These are phyloP conservation scores for Copromyces sp. DNA, from an alignment of 495 filamentous ascomycete species.

Conservation along the genomic window DNA sequence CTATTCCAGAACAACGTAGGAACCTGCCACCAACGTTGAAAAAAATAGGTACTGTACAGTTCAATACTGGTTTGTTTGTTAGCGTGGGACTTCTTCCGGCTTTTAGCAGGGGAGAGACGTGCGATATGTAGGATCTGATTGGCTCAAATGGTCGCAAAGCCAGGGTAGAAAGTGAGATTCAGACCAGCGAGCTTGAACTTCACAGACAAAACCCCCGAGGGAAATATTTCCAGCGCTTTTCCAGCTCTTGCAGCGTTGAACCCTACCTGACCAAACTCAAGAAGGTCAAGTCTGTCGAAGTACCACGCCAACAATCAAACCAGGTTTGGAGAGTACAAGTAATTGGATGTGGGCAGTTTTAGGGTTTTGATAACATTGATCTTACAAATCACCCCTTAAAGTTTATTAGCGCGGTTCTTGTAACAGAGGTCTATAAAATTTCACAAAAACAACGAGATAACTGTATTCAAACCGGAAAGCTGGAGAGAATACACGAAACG, in stretches of 20 bases:
- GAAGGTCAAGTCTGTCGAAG: neutral
- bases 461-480: too few species aligned
- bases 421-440: too few species aligned
- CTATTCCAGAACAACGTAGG: neutral
- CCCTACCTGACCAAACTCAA: neutral
- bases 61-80: neutral
- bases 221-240: neutral
- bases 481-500: too few species aligned
- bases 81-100: neutral
- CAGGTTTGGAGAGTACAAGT: neutral
- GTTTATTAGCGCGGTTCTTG: too few species aligned
- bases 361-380: neutral
- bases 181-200: neutral
- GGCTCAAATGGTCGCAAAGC: neutral
- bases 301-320: neutral
- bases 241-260: neutral
- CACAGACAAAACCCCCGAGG: neutral
- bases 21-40: neutral
- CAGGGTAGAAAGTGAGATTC: neutral
- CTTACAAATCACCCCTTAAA: too few species aligned
- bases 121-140: neutral
- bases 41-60: neutral
- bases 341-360: neutral
- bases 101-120: neutral
- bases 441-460: too few species aligned